Base-by-base conservation (phyloP, 192 early-diverging fungal species). In the Podila minutissima region DNA sequence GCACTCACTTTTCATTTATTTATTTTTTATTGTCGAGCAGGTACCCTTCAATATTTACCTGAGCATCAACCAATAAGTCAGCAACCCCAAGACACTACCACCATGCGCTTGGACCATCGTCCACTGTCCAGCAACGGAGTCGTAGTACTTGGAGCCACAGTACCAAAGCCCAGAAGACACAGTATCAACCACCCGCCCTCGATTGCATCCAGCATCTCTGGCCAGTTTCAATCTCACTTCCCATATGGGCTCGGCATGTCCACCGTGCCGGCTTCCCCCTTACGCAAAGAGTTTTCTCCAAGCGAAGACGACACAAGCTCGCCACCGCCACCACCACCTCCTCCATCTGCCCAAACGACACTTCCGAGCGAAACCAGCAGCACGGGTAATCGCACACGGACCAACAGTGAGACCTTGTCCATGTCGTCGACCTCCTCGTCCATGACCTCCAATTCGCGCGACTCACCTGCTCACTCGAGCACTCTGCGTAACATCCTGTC, bases 131-230 rank as follows among this genome's bases (percentile, higher is more conserved):
- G 32, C 26, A 65, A 24, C 4, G 48, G 15, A 60, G 5, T 8
- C 59, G 24, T 31, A 19, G 59, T 2, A 12, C 9, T 2, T 61
- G 59, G 31, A 19, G 26, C 22, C 15, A 13, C 26, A 4, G 26
- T 8, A 31, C 17, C 31, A 61, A 61, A 26, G 6, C 74, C 74
- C 1, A 9, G 74, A 11, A 48, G 74, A 48, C 66, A 75, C 58
- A 69, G 67, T n/a, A 69, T 70, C 64, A 76, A 69, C 35, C 74
- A 74, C 8, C 64, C 72, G 6, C 72, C 71, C 5, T 32, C 41
- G 8, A 28, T 67, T 11, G 28, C 63, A 32, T 38, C 71, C 17
- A 63, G 11, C 11, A n/a, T 35, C 33, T 3, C 8, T 5, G 33
- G 33, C 62, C 32, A 22, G 57, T 62, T 38, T 15, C 32, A 59